phyloP scores from a whole-genome alignment of 805 yeast species.

The Vanderwaltozyma polyspora region DNA sequence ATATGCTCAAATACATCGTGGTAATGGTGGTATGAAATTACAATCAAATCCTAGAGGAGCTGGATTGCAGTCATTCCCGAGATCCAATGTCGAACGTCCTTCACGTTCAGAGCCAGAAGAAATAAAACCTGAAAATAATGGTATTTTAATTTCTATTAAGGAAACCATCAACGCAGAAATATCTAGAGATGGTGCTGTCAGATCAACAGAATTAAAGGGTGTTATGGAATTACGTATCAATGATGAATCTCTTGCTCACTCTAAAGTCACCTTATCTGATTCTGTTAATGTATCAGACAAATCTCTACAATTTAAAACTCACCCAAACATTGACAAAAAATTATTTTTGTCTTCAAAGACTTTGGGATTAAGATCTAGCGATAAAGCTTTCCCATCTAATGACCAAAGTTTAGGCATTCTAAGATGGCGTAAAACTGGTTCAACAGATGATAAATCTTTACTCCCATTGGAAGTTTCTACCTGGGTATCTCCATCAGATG shows the following conservation, averaged over 20 bases:
- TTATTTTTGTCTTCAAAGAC: constrained; percentile 46
- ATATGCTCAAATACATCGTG: constrained; percentile 4
- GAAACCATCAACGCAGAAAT: constrained; percentile 73
- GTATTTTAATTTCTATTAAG: constrained; percentile 64
- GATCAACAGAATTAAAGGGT: constrained; percentile 74
- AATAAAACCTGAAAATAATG: constrained; percentile 43
- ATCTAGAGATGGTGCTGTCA: constrained; percentile 69
- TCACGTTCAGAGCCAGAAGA: constrained; percentile 13
- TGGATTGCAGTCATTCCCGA: constrained; percentile 1
- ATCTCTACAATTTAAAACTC: constrained; percentile 70
- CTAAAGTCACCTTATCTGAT: constrained; percentile 49
- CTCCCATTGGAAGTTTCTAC: constrained; percentile 68
- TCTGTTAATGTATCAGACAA: constrained; percentile 35
- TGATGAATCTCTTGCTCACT: constrained; percentile 56
- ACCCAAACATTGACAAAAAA: constrained; percentile 85
- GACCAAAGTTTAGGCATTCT: constrained; percentile 84
- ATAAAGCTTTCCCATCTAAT: constrained; percentile 80
- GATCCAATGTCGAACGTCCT: constrained; percentile 8
- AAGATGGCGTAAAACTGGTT: constrained; percentile 77
- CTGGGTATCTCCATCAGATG: constrained; percentile 64
- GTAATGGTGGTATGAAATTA: constrained; percentile 21
- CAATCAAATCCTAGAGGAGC: constrained; percentile 8
- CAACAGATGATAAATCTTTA: constrained; percentile 40
- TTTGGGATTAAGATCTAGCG: constrained; percentile 65
- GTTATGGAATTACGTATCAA: constrained; percentile 81